Conservation (phyloP, 768 basidiomycete genomes). For the Suillus fuscotomentosus region DNA sequence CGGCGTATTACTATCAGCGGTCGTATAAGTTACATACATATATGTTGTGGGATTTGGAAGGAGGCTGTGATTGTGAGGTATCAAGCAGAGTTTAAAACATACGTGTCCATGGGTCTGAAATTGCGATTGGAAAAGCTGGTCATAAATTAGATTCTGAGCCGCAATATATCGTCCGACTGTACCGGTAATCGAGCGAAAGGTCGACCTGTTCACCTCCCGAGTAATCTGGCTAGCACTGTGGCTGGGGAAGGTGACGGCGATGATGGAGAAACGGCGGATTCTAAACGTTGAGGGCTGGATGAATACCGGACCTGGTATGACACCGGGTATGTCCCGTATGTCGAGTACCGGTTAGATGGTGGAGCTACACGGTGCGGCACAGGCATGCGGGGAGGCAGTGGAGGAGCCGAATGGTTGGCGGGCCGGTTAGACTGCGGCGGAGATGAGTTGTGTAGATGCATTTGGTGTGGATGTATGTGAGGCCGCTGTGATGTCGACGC, state of each 20-base stretch:
- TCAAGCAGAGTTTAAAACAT: not conserved
- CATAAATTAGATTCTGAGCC: not conserved
- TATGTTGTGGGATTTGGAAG: not conserved
- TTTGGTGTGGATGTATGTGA: slow-evolving; percentile 32
- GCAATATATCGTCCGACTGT: not conserved
- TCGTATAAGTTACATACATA: not conserved
- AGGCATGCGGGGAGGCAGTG: slow-evolving; percentile 18
- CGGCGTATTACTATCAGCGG: not conserved
- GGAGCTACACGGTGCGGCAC: not conserved
- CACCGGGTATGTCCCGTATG: slow-evolving; percentile 13
- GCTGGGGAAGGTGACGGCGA: slow-evolving; percentile 3
- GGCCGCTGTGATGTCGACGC: slow-evolving; percentile 16
- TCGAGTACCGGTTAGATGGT: slow-evolving; percentile 16
- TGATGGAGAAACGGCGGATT: not conserved
- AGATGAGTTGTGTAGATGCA: slow-evolving; percentile 38
- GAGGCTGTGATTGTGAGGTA: not conserved
- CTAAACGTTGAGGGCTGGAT: not conserved
- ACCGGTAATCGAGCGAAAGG: not conserved
- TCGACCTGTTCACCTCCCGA: slow-evolving; percentile 13
- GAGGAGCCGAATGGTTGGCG: slow-evolving; percentile 36
- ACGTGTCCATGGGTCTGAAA: not conserved
- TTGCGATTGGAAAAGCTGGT: not conserved
- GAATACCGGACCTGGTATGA: slow-evolving; percentile 5
- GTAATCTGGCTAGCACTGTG: slow-evolving; percentile 22
- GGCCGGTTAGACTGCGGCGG: slow-evolving; percentile 44